Evolutionary conservation across 148 eudicot species (phyloP), one percentile per base, ranked within the genome.

Genomic region (Mesembryanthemum crystallinum): DNA sequence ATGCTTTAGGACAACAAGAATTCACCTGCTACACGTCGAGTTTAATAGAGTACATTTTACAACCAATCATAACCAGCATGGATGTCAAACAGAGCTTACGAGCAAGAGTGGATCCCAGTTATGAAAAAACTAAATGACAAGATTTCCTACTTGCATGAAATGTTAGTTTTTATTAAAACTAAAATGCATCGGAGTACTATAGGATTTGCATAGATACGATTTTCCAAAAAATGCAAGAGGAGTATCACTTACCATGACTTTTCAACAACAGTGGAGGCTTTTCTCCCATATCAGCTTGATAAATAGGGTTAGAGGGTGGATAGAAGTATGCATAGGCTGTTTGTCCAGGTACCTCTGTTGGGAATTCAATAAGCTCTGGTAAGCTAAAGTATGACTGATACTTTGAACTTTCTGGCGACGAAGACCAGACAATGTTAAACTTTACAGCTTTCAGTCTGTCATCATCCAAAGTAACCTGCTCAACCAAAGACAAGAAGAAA

Each of bases 271-370:
- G 81, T 27, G 98, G 98, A 81, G 98, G 98, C 77, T 87, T 92
- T 78, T 94, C 98, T 32, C 84, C 91, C 24, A 28, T 75, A 82
- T 76, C 85, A 77, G 92, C 87, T 80, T 88, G 86, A 83, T 84
- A 88, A 47, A 65, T 27, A 67, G 97, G 96, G 71, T 89, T 94
- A 23, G 91, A 83, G 28, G 98, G 98, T 60, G 98, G 93, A 80
- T 94, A 94, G 71, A 81, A 94, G 83, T 85, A 92, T 66, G 97
- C 98, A 87, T 87, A 94, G 18, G 98, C 98, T 77, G n/a, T 83
- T 80, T 90, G 86, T 58, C 93, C 96, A 18, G 89, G 86, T 60
- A 90, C 89, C 82, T 82, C 90, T 12, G 97, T 94, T 66, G 96
- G 97, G 79, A 94, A 94, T 81, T 89, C 98, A 76, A 94, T 85